Base-by-base conservation (phyloP, 1,284 basidiomycete species). In the Cutaneotrichosporon dermatis region DNA sequence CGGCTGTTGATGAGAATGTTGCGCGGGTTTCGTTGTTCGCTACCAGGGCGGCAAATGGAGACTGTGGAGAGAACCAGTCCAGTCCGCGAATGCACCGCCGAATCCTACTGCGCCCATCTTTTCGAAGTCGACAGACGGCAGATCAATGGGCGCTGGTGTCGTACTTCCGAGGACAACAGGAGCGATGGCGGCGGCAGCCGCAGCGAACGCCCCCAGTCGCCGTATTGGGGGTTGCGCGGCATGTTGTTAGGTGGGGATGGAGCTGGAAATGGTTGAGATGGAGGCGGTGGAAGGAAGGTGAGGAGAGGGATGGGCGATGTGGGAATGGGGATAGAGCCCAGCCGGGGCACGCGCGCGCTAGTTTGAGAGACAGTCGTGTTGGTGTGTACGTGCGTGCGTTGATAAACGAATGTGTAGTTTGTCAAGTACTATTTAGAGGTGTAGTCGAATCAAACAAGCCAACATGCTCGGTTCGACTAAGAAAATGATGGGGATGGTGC, bases 31-130 rank as follows among this genome's bases (percentile, higher is more conserved):
- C 36, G n/a, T 43, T 52, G 41, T 51, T 44, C 3, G 67, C 8
- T 25, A 25, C 25, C 25, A 25, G 59, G 11, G 63, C 63, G 3
- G 70, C 68, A 45, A 68, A 74, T 9, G 71, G 61, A 3, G 71
- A 72, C 55, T 68, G 66, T 16, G 64, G 59, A 6, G 73, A 63
- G 66, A 70, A 75, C 74, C 66, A 78, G 72, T 88, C 87, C 60
- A 97, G 80, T 49, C 92, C 91, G 88, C 83, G 74, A 96, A 97
- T 15, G 88, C 83, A 57, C 93, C 93, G 41, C 87, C 85, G 48
- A 96, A 81, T 57, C 86, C 91, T 59, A 96, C 92, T 58, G 82
- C 86, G 64, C 92, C 92, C 89, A 95, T 93, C 62, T 88, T 87
- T 71, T 88, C 82, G 76, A 90, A 95, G 79, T 96, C 91, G 78